Conservation (phyloP, 2,329 filamentous ascomycete species). For the Trichoderma arundinaceum region DNA sequence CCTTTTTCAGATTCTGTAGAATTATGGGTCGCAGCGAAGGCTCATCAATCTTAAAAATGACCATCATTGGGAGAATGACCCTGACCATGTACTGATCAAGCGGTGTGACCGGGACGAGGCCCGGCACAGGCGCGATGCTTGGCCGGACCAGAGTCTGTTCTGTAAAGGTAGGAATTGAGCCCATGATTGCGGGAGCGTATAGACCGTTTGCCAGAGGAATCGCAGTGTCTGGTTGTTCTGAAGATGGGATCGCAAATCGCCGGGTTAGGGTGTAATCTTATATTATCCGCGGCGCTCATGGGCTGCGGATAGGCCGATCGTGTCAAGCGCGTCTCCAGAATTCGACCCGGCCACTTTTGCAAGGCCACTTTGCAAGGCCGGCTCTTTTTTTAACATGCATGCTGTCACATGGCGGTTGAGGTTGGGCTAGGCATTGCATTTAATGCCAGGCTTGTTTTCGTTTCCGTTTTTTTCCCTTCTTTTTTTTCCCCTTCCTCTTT, state of each 20-base stretch:
- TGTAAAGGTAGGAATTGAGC: background rate
- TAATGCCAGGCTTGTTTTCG: slow-evolving; percentile 15
- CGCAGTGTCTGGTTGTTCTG: background rate
- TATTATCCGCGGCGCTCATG: slow-evolving; percentile 23
- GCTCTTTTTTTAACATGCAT: slow-evolving; percentile 11
- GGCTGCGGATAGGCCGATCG: slow-evolving; percentile 18
- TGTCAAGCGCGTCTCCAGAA: slow-evolving; percentile 28
- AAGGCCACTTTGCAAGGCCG: slow-evolving; percentile 7
- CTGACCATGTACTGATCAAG: slow-evolving; percentile 33
- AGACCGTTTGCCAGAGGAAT: background rate
- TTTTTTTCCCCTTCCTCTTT: slow-evolving; percentile 8
- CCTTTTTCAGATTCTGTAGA: slow-evolving; percentile 26
- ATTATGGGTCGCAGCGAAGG: slow-evolving; percentile 30
- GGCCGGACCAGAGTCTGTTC: slow-evolving; percentile 28
- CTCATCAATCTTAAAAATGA: slow-evolving; percentile 29
- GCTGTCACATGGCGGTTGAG: slow-evolving; percentile 19
- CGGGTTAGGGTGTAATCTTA: slow-evolving; percentile 26
- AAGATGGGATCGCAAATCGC: slow-evolving; percentile 9
- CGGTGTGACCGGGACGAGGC: slow-evolving; percentile 26
- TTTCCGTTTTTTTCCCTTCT: slow-evolving; percentile 1
- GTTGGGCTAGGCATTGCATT: slow-evolving; percentile 14
- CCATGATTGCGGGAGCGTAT: slow-evolving; percentile 6
- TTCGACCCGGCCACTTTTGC: slow-evolving; percentile 21
- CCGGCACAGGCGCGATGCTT: slow-evolving; percentile 31
- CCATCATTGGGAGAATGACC: slow-evolving; percentile 32